These are phyloP conservation scores for Metschnikowia gelsemii DNA, from an alignment of 805 yeast genomes.

Conservation along the genomic window DNA sequence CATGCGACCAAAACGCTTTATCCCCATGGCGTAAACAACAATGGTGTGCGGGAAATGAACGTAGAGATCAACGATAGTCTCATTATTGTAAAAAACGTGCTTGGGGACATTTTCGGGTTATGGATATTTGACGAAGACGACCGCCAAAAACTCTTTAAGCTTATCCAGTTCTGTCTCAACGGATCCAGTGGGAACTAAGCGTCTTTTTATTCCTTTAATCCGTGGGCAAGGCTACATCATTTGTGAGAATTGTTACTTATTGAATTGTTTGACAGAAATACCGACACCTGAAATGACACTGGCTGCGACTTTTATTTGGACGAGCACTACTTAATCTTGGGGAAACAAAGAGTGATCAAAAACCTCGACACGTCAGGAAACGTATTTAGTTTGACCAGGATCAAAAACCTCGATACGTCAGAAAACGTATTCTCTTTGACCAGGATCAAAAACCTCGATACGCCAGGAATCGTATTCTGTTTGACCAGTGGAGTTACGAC, in stretches of 20 bases:
- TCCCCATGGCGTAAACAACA: slow-evolving; percentile 32
- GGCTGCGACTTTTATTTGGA: too few relatives aligned
- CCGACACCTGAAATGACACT: too few relatives aligned
- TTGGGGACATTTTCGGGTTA: slow-evolving; percentile 71
- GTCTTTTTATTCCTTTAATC: not conserved
- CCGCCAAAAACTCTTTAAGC: slow-evolving; percentile 56
- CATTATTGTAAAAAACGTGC: slow-evolving; percentile 64
- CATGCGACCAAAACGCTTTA: slow-evolving; percentile 46
- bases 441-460: too few relatives aligned
- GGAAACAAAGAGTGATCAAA: too few relatives aligned
- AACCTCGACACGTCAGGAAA: too few relatives aligned
- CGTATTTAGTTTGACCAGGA: too few relatives aligned
- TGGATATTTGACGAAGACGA: slow-evolving; percentile 76
- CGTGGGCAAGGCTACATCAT: not conserved
- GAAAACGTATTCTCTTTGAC: too few relatives aligned
- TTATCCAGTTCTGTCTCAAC: slow-evolving; percentile 40
- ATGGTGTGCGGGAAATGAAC: slow-evolving; percentile 49
- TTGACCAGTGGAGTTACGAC: too few relatives aligned
- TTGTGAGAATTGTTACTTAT: not conserved
- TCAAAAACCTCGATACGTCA: too few relatives aligned
- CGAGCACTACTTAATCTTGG: too few relatives aligned
- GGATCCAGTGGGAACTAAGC: slow-evolving; percentile 3
- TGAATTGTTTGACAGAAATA: too few relatives aligned
- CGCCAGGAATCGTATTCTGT: too few relatives aligned
- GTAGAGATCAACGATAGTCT: slow-evolving; percentile 68